phyloP scores from a whole-genome alignment of 140 eudicot genomes.

The Ambrosia hybrid region DNA sequence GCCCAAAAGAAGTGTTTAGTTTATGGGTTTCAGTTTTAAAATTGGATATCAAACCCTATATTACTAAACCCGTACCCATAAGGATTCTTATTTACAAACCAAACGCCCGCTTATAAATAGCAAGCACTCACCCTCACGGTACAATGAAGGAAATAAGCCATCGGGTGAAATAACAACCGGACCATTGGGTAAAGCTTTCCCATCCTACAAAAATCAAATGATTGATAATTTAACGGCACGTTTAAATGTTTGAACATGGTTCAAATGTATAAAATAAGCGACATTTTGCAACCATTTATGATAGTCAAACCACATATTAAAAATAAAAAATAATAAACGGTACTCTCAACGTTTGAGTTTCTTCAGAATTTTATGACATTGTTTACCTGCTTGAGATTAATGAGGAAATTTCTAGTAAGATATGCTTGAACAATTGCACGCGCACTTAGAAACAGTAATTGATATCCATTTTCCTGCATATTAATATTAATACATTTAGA shows the following conservation, averaged over 20 bases:
- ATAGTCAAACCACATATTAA: too few species aligned
- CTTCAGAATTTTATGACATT: background rate
- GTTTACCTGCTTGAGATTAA: slow-evolving; percentile 89
- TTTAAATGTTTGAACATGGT: background rate
- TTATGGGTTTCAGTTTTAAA: too few species aligned
- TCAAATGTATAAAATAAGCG: background rate
- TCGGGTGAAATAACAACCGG: slow-evolving; percentile 98
- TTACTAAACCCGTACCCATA: too few species aligned
- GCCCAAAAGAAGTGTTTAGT: too few species aligned
- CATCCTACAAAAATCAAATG: slow-evolving; percentile 54
- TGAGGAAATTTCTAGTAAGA: slow-evolving; percentile 73
- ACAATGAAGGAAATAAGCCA: slow-evolving; percentile 84
- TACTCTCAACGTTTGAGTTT: background rate
- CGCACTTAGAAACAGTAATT: slow-evolving; percentile 85
- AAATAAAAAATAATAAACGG: too few species aligned
- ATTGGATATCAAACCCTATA: too few species aligned
- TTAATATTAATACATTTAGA: background rate
- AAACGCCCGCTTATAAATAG: background rate
- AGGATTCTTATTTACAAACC: background rate
- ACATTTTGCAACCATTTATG: too few species aligned
- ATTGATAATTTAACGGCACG: background rate
- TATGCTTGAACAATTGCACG: slow-evolving; percentile 98
- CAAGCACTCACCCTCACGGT: slow-evolving; percentile 71
- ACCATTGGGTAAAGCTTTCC: slow-evolving; percentile 81
- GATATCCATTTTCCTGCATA: slow-evolving; percentile 89